These are phyloP conservation scores for grape (Vitis vinifera) DNA, from an alignment of 164 flowering plant genomes.

Conservation along the genomic window DNA sequence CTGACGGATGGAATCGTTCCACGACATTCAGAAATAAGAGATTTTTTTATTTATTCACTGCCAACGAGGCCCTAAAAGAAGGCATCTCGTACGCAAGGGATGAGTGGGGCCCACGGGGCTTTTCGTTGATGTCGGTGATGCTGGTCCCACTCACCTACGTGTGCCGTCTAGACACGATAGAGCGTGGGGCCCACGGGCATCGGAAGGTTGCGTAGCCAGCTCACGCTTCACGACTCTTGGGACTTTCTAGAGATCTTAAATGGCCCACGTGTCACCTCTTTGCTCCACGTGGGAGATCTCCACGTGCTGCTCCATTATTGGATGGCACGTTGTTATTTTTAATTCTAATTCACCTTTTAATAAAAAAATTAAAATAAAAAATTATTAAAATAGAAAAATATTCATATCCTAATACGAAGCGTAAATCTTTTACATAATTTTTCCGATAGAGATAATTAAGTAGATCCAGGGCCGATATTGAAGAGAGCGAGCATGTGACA, in stretches of 20 bases:
- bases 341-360: no score
- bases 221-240: constrained; percentile 5
- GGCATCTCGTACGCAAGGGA: background rate
- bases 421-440: no score
- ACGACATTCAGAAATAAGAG: constrained; percentile 5
- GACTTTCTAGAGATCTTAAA: constrained; percentile 8
- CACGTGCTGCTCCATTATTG: constrained; percentile 15
- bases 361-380: no score
- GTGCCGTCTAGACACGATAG: constrained; percentile 13
- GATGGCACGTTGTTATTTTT: background rate
- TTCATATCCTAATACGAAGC: no score
- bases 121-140: constrained; percentile 12
- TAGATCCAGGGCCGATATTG: background rate
- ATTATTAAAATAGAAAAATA: no score
- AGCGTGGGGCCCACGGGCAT: constrained; percentile 10
- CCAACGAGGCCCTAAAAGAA: constrained; percentile 18
- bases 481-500: constrained; percentile 13
- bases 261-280: constrained; percentile 16
- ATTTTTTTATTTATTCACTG: constrained; percentile 1
- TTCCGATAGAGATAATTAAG: no score
- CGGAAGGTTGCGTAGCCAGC: constrained; percentile 27
- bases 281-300: constrained; percentile 1
- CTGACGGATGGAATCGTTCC: background rate
- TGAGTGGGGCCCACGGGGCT: constrained; percentile 19
- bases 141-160: constrained; percentile 28